Evolutionary conservation across 1,284 basidiomycete genomes (phyloP), one percentile per base, ranked within the genome.

Genomic region (Moesziomyces antarcticus): DNA sequence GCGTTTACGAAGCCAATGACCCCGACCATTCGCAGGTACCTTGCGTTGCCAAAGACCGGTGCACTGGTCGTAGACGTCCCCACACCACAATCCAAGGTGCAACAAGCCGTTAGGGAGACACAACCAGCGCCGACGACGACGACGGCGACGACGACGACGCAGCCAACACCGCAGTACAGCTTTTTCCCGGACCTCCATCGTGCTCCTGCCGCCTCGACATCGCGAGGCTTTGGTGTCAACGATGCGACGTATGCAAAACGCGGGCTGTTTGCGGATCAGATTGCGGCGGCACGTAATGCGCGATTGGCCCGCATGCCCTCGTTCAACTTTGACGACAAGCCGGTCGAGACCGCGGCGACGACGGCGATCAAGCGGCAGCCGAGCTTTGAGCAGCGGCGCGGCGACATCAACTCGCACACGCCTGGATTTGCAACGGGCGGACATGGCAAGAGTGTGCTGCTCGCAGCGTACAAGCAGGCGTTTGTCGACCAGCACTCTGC

Each of bases 1-100:
- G 76, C 76, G 82, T 87, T 87, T 49, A 84, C 85, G 8, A 82
- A 80, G 11, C 85, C 86, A 1, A 72, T 87, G 25, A 86, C 86
- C 5, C 86, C 86, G 0, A 86, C 85, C 0, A 85, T 85, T 45
- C 59, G 85, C 13, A 78, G 85, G 44, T 86, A 86, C 43, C 82
- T 87, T 50, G 66, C 63, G 57, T 67, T 42, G 79, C 85, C 73
- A 55, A 80, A 49, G 69, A 78, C 75, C 1, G 75, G 75, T 18
- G 53, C 67, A 1, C 49, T 72, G 24, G n/a, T 47, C 5, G 72
- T 74, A n/a, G 52, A 69, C 3, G n/a, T 65, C 5, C 52, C 57
- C 3, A 50, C 50, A 3, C 10, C 11, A 16, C 47, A 8, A 20
- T 3, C 27, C 5, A 21, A 16, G 5, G 43, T 14, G 18, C 37